Conservation (phyloP, 176 grass and related monocot genomes). For the Eleusine coracana region DNA sequence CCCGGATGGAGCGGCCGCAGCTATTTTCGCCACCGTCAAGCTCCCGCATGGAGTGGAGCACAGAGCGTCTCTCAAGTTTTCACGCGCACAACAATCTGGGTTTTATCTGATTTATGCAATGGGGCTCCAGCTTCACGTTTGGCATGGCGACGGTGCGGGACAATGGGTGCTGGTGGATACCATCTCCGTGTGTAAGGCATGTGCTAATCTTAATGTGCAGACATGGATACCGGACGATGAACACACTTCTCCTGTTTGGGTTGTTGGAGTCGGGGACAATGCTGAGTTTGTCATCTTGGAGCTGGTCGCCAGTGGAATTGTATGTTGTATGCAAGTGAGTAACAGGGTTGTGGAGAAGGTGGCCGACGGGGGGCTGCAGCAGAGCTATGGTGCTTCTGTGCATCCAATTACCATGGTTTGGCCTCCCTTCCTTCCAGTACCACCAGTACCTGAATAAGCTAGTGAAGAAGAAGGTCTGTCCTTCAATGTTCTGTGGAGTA, state of each 20-base stretch:
- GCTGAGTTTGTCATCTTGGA: neutral
- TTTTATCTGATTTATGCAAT: neutral
- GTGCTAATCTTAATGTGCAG: neutral
- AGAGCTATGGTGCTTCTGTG: neutral
- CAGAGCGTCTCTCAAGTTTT: neutral
- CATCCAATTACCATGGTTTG: neutral
- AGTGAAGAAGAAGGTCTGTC: too few species aligned
- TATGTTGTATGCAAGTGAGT: neutral
- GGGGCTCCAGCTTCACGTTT: neutral
- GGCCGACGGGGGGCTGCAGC: neutral
- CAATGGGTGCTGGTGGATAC: neutral
- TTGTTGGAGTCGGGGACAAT: neutral
- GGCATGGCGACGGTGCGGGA: neutral
- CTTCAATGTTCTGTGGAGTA: too few species aligned
- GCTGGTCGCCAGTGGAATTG: neutral
- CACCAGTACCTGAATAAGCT: neutral
- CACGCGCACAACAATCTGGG: neutral
- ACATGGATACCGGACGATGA: neutral
- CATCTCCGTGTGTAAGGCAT: neutral
- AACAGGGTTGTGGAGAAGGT: neutral
- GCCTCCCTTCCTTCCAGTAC: neutral
- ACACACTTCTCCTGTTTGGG: neutral
- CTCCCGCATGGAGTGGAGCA: neutral
- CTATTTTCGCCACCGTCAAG: neutral
- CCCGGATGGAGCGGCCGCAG: too few species aligned